A percentile compares a stretch with the other conserved stretches of the same genome.
These are phyloP conservation scores for Trichoderma asperelloides DNA, from an alignment of 495 filamentous ascomycete genomes.

Conservation along the genomic window DNA sequence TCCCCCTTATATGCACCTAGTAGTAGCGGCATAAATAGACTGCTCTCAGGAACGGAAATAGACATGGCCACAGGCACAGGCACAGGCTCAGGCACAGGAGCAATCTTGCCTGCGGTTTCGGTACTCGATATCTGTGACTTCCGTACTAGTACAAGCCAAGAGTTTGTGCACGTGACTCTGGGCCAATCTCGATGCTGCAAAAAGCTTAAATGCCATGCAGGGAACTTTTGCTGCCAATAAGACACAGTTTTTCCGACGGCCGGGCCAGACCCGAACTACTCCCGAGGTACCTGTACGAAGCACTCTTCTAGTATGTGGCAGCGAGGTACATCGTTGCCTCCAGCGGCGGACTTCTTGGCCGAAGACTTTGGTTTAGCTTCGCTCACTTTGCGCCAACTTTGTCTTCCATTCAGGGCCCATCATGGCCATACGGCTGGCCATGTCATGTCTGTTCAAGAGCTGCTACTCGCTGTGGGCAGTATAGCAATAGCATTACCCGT, in stretches of 20 bases:
- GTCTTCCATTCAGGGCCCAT: not conserved
- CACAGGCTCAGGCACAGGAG: no score
- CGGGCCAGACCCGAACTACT: not conserved
- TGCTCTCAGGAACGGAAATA: no score
- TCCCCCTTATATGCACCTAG: no score
- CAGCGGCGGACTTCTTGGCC: not conserved
- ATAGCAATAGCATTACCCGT: not conserved
- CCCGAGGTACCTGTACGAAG: not conserved
- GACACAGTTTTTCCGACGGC: not conserved
- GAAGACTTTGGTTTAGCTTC: not conserved
- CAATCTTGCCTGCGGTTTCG: no score
- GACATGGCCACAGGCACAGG: no score
- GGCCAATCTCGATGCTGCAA: not conserved
- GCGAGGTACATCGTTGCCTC: not conserved
- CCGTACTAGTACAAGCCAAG: not conserved
- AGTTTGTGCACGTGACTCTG: not conserved
- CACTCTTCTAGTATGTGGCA: not conserved
- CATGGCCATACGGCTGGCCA: slow-evolving; percentile 3
- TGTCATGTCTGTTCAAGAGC: not conserved
- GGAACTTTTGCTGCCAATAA: not conserved
- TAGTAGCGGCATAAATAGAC: no score
- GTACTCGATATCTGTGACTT: no score
- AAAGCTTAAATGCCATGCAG: not conserved
- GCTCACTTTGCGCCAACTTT: not conserved
- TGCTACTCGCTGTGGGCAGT: not conserved